These are phyloP conservation scores for Talaromyces sp. DNA, from an alignment of 2,329 filamentous ascomycete genomes.

Conservation along the genomic window DNA sequence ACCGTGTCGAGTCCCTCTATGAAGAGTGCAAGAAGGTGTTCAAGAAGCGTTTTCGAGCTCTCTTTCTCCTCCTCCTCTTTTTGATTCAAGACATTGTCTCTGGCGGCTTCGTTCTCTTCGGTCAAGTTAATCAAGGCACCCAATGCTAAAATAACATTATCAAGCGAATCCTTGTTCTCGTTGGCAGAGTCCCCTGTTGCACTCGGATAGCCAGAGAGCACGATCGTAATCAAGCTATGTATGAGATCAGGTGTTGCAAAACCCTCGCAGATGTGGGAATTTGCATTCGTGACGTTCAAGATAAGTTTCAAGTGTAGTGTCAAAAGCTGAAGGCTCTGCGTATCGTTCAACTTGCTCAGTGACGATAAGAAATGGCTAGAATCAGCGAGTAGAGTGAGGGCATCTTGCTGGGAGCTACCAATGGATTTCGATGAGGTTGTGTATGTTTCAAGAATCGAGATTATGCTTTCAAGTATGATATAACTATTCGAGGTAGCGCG, in stretches of 20 bases:
- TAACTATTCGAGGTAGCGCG: slow-evolving; percentile 13
- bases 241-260: slow-evolving; percentile 50
- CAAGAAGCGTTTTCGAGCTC: slow-evolving; percentile 44
- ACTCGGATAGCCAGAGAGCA: slow-evolving; percentile 27
- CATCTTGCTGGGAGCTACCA: slow-evolving; percentile 19
- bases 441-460: slow-evolving; percentile 35
- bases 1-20: slow-evolving; percentile 60
- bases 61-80: slow-evolving; percentile 20
- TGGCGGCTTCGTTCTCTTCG: slow-evolving; percentile 64
- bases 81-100: slow-evolving; percentile 43
- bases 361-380: slow-evolving; percentile 35
- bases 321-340: slow-evolving; percentile 21
- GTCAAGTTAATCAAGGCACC: slow-evolving; percentile 83
- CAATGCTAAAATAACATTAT: slow-evolving; percentile 69
- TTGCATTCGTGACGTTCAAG: slow-evolving; percentile 82
- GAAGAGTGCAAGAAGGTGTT: slow-evolving; percentile 59
- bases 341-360: slow-evolving; percentile 13
- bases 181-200: slow-evolving; percentile 20
- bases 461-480: slow-evolving; percentile 20
- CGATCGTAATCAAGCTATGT: slow-evolving; percentile 29
- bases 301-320: slow-evolving; percentile 60
- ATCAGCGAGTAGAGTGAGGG: slow-evolving; percentile 24
- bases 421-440: slow-evolving; percentile 24
- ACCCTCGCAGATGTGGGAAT: slow-evolving; percentile 59
- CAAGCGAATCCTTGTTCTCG: slow-evolving; percentile 53